phyloP scores from a whole-genome alignment of 1,284 basidiomycete genomes.

The Chalciporus sp. region DNA sequence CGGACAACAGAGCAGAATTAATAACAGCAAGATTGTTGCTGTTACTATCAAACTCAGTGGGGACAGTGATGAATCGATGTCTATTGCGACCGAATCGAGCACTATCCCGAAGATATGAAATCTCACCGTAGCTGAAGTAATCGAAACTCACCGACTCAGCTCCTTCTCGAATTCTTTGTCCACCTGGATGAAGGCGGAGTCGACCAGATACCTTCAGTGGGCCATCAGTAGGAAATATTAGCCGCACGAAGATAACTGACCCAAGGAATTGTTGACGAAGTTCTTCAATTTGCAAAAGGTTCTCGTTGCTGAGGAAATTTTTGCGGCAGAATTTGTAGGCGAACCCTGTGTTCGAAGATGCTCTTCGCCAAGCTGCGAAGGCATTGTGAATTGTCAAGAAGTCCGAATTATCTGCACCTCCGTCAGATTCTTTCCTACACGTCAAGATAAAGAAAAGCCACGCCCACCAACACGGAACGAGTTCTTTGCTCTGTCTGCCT shows the following conservation, averaged over 20 bases:
- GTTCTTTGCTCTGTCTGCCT: conserved; percentile 85
- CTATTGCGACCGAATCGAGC: conserved; percentile 76
- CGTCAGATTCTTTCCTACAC: not conserved
- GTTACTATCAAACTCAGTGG: conserved; percentile 73
- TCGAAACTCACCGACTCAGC: conserved; percentile 60
- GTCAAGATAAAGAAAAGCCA: not conserved
- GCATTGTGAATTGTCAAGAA: conserved; percentile 94
- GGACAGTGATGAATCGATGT: conserved; percentile 78
- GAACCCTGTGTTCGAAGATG: conserved; percentile 64
- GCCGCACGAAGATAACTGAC: conserved; percentile 36
- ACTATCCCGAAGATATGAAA: conserved; percentile 39
- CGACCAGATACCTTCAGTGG: conserved; percentile 70
- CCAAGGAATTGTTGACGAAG: conserved; percentile 92
- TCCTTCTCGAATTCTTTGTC: conserved; percentile 70
- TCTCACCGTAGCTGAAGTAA: not conserved
- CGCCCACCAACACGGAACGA: conserved; percentile 76
- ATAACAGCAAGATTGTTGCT: conserved; percentile 67
- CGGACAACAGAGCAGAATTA: conserved; percentile 84
- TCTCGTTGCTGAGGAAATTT: conserved; percentile 90
- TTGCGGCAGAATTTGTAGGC: conserved; percentile 80
- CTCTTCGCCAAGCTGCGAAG: conserved; percentile 86
- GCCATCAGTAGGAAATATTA: conserved; percentile 8
- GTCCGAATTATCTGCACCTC: conserved; percentile 83
- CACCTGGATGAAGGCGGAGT: conserved; percentile 83
- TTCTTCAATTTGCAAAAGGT: conserved; percentile 95